Conservation (phyloP, 805 yeast genomes). For the Metschnikowia proteae region DNA sequence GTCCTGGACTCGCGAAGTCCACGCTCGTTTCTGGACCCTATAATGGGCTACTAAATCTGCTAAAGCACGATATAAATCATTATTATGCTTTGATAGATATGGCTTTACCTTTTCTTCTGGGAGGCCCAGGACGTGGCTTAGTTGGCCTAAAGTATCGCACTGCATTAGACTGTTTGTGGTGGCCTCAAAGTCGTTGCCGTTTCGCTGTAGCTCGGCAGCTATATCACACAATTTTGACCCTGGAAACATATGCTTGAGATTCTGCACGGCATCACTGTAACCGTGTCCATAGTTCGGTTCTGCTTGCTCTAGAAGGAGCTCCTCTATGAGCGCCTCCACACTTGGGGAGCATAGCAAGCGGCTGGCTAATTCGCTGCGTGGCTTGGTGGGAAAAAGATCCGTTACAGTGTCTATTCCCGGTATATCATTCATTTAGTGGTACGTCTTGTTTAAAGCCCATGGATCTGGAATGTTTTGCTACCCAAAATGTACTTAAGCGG, state of each 20-base stretch:
- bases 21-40: constrained; percentile 9
- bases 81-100: constrained; percentile 26
- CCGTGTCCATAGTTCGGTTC: neutral
- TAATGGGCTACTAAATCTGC: constrained; percentile 30
- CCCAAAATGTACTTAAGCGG: neutral
- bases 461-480: neutral
- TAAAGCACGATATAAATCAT: constrained; percentile 29
- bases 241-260: constrained; percentile 46
- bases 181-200: constrained; percentile 28
- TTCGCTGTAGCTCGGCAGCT: constrained; percentile 24
- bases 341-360: constrained; percentile 23
- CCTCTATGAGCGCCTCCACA: constrained; percentile 24
- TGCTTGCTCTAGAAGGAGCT: constrained; percentile 18
- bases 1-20: constrained; percentile 11
- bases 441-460: neutral
- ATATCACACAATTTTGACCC: constrained; percentile 29
- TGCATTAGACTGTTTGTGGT: constrained; percentile 21
- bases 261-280: constrained; percentile 18
- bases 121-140: constrained; percentile 6
- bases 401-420: constrained; percentile 21
- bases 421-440: constrained; percentile 5
- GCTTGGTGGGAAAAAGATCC: constrained; percentile 26
- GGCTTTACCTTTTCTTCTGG: neutral
- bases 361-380: constrained; percentile 25
- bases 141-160: constrained; percentile 5